Evolutionary conservation across 139 green algal species (phyloP), one percentile per base, ranked within the genome.

Genomic region (Coccomyxa sp.): DNA sequence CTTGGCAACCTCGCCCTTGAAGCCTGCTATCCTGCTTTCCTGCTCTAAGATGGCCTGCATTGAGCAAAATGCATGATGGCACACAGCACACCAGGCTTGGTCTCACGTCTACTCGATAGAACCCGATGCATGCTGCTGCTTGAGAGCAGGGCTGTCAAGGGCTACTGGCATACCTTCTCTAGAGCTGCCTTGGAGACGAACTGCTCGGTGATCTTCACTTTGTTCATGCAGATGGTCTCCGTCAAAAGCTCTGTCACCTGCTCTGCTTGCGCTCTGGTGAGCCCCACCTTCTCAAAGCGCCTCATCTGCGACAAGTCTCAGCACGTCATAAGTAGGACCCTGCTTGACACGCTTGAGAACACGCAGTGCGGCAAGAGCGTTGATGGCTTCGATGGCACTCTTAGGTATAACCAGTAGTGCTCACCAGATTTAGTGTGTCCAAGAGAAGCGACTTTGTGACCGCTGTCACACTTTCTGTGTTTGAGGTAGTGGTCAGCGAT

Each of bases 1-100:
- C 81, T 97, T 96, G 12, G 87, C 68, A 29, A 96, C 86, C 79
- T 97, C 92, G 2, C 84, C 88, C 74, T 93, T 91, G 83, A 97
- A 96, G 75, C 80, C 78, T 27, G 83, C 80, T 29, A 95, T 89
- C 22, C 76, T 77, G 2, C 86, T 79, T 39, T 93, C 88, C 41
- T 93, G 88, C 84, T 97, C 88, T 73, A 96, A 64, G 24, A 93
- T 78, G 33, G 75, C 78, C 90, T 95, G 84, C 58, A 79, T n/a
- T n/a, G n/a, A n/a, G n/a, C n/a, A n/a, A n/a, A n/a, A n/a, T n/a
- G n/a, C n/a, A n/a, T n/a, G n/a, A n/a, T n/a, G n/a, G n/a, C n/a
- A n/a, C n/a, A n/a, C n/a, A n/a, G n/a, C n/a, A n/a, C n/a, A n/a
- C n/a, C n/a, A n/a, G n/a, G n/a, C n/a, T n/a, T n/a, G n/a, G n/a